Percentiles rank a stretch among this genome's conserved stretches.
Conservation (phyloP, 2,329 filamentous ascomycete species). For the Trichoderma sp. region DNA sequence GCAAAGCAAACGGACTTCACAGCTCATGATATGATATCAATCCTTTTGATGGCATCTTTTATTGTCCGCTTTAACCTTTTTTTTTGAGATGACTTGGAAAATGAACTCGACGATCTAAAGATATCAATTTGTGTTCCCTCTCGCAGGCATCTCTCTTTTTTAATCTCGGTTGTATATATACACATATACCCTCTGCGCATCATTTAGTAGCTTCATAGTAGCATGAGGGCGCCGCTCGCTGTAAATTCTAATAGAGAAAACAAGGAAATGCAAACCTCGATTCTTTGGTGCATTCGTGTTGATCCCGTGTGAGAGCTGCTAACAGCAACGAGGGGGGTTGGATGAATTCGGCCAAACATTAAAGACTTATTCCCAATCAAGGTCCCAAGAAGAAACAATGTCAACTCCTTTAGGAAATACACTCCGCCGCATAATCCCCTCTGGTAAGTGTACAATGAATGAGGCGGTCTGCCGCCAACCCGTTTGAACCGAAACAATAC, state of each 20-base stretch:
- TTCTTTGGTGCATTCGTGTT: neutral
- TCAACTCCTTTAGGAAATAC: neutral
- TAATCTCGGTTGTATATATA: neutral
- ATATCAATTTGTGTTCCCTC: neutral
- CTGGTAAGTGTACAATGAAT: neutral
- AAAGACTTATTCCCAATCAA: neutral
- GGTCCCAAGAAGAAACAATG: neutral
- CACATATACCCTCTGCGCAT: constrained; percentile 4
- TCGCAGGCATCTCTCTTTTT: neutral
- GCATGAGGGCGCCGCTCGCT: constrained; percentile 11
- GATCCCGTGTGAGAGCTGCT: neutral
- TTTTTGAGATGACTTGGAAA: constrained; percentile 10
- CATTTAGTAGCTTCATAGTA: constrained; percentile 6
- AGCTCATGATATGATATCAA: neutral
- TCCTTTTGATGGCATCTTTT: neutral
- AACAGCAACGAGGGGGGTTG: neutral
- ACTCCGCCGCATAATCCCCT: neutral
- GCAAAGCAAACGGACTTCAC: neutral
- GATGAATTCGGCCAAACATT: neutral
- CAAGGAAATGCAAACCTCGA: neutral
- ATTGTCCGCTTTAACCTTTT: neutral
- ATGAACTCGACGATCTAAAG: neutral
- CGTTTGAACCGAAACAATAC: neutral
- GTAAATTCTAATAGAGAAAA: neutral
- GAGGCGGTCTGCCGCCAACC: neutral